Evolutionary conservation across 805 yeast species (phyloP).

Genomic region (Starmerella tilneyi): DNA sequence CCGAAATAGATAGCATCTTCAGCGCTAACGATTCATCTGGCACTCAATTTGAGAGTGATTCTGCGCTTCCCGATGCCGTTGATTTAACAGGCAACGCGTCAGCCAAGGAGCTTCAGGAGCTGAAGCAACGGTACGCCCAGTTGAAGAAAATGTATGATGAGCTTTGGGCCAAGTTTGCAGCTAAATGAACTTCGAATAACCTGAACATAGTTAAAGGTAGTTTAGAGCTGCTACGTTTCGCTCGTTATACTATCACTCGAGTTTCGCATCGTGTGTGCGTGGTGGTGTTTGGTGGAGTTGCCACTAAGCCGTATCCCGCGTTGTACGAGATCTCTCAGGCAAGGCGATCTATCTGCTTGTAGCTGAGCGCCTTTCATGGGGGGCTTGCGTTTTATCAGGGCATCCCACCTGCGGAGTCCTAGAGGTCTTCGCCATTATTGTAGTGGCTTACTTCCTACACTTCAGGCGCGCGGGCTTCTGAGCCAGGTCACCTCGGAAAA

Average conservation of each 20-base stretch:
- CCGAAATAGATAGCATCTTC: neutral
- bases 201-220: too few species aligned
- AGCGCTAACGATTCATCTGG: neutral
- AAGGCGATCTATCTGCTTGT: neutral
- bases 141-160: conserved; percentile 27
- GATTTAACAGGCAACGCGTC: neutral
- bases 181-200: neutral
- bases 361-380: too few species aligned
- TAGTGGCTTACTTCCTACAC: conserved; percentile 31
- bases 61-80: neutral
- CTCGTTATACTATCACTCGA: too few species aligned
- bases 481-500: conserved; percentile 30
- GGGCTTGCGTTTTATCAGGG: too few species aligned
- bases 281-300: too few species aligned
- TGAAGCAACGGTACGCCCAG: conserved; percentile 19
- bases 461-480: conserved; percentile 41
- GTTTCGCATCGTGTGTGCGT: too few species aligned
- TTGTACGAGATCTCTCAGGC: neutral
- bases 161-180: conserved; percentile 23
- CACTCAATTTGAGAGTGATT: neutral
- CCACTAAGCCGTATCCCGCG: conserved; percentile 1
- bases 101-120: conserved; percentile 10
- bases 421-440: neutral
- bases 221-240: too few species aligned
- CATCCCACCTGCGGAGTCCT: too few species aligned